These are phyloP conservation scores for Pichia cabralensis DNA, from an alignment of 805 yeast species.

Conservation along the genomic window DNA sequence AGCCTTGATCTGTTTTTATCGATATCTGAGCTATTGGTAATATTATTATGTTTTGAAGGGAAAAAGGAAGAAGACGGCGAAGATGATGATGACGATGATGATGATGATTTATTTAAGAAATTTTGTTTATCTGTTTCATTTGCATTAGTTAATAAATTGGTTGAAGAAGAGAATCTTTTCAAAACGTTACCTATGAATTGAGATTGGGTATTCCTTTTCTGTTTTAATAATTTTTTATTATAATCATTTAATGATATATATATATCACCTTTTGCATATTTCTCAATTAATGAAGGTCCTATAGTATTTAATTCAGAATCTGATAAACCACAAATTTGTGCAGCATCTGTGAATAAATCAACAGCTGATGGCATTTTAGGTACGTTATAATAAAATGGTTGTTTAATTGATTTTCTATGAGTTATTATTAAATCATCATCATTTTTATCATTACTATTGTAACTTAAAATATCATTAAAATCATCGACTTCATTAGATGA, in stretches of 20 bases:
- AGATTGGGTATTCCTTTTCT: too few species aligned
- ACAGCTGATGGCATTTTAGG: conserved; percentile 6
- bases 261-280: conserved; percentile 8
- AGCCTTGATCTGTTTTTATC: conserved; percentile 36
- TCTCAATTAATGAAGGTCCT: conserved; percentile 6
- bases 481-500: too few species aligned
- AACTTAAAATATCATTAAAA: too few species aligned
- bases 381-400: too few species aligned
- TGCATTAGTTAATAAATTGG: background rate
- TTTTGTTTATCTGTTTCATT: too few species aligned
- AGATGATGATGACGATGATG: background rate
- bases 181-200: background rate
- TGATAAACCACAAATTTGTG: conserved; percentile 8
- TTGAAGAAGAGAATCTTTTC: background rate
- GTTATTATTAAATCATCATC: too few species aligned
- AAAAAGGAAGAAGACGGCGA: background rate
- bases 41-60: background rate
- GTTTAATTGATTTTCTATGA: too few species aligned
- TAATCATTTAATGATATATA: too few species aligned
- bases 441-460: too few species aligned
- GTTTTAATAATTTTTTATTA: too few species aligned
- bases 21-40: background rate
- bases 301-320: conserved; percentile 4
- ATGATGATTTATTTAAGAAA: too few species aligned
- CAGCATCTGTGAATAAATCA: conserved; percentile 7